Base-by-base conservation (phyloP, 2,329 filamentous ascomycete species). In the Balansia obtecta region DNA sequence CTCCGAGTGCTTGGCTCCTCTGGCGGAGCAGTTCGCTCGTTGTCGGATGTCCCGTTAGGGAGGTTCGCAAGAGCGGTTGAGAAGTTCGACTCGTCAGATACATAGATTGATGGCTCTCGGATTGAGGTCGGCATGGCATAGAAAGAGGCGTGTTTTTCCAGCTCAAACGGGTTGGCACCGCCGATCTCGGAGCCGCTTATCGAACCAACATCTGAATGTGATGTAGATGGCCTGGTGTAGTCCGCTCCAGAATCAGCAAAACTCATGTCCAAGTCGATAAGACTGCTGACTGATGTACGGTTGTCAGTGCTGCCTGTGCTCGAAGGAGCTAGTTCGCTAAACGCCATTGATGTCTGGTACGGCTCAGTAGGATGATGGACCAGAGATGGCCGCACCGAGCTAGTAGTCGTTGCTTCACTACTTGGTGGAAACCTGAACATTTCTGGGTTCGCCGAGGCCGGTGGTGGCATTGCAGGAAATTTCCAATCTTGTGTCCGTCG, bases 111-210 rank as follows among this genome's bases (percentile, higher is more conserved):
- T 0, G 77, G 76, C 54, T 80, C 76, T 37, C 77, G 69, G 46
- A 66, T 69, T 0, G 65, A 62, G 4, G 64, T 58, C 4, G 68
- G 63, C 56, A 63, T 59, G 12, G 66, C 67, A 54, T 80, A 79
- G 1, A 80, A 64, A 1, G 78, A 81, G 1, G 77, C 69, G 56
- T 82, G 79, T n/a, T 75, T 73, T 60, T 84, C 80, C 3, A 83
- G 68, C 50, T 82, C 77, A 51, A 83, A 83, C 0, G 80, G 78
- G 56, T 79, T 79, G 2, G 69, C 71, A 12, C 72, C 69, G 27
- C 76, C 73, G 33, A 76, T 62, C 51, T 81, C 76, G 1, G 78
- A 79, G 47, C 78, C 79, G 8, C 72, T 70, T 11, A 80, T 67
- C 0, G 76, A 80, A 2, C 62, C 73, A 12, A 71, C 74, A 53